Percentiles rank a stretch among this genome's conserved stretches.
These are phyloP conservation scores for Cichorium intybus DNA, from an alignment of 140 eudicot genomes.

Conservation along the genomic window DNA sequence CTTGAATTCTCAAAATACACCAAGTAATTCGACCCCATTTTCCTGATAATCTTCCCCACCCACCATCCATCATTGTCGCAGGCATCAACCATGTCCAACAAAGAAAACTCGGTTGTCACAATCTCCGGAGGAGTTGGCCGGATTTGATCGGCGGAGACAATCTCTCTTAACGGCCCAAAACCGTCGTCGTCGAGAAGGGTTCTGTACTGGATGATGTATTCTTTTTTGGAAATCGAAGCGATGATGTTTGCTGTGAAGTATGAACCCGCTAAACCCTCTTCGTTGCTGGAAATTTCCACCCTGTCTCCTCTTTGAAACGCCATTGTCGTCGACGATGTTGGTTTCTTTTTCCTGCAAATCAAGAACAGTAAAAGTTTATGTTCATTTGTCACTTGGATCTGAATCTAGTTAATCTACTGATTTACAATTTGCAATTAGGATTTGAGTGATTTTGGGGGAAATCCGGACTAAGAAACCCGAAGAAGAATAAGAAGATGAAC, in stretches of 20 bases:
- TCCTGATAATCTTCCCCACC: constrained; percentile 34
- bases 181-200: constrained; percentile 33
- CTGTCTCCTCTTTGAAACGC: constrained; percentile 20
- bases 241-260: constrained; percentile 41
- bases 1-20: constrained; percentile 26
- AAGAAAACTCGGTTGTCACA: background rate
- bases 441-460: too few species aligned
- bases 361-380: background rate
- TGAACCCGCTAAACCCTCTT: constrained; percentile 52
- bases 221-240: background rate
- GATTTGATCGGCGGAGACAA: constrained; percentile 19
- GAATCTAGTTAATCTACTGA: background rate
- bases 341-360: background rate
- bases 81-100: constrained; percentile 45
- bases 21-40: constrained; percentile 11
- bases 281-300: constrained; percentile 44
- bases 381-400: background rate
- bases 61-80: constrained; percentile 62
- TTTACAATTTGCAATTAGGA: background rate
- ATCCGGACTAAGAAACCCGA: too few species aligned
- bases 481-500: too few species aligned
- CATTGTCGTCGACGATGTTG: constrained; percentile 10
- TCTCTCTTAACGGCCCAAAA: constrained; percentile 22
- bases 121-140: constrained; percentile 41
- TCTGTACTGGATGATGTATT: constrained; percentile 41